Base-by-base conservation (phyloP, 2,329 filamentous ascomycete genomes). In the Polychaeton citri region DNA sequence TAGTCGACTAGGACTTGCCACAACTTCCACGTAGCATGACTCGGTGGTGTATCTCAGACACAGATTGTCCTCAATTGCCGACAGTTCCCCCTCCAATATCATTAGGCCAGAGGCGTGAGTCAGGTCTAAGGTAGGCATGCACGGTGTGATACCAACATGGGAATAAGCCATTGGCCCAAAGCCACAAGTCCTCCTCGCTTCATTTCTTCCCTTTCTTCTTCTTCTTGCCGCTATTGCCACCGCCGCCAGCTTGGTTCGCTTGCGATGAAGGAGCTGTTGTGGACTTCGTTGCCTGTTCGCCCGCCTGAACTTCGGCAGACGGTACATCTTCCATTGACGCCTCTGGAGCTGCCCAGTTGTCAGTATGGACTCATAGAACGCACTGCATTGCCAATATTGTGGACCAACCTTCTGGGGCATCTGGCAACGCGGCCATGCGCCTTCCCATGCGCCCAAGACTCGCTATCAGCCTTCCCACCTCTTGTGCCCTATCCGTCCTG, bases 401-500 rank as follows among this genome's bases (percentile, higher is more conserved):
- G 18, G 30, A 40, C 16, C 26, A 42, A 54, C 61, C 60, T 37
- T 63, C 62, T 28, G 48, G 44, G 24, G 54, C 52, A 40, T 64
- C 60, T 6, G 64, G 63, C 41, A 68, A 44, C 9, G 62, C 65
- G 9, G 65, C 72, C 61, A 75, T 74, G 5, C 68, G 62, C 37
- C 76, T 70, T n/a, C 79, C 84, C 46, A 95, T 60, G 38, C 74
- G 71, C 1, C 85, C 86, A 43, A 98, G 60, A 30, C 79, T 74
- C 35, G 76, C 74, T 38, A 98, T 74, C 50, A 98, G 63, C 19
- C 90, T 70, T 17, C 81, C 79, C 7, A 98, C 86, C 62, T 96
- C 88, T 15, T 84, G 83, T 15, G 81, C 84, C 62, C 94, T 93
- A 55, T 79, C 80, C 21, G 90, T 98, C 55, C 75, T 72, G 68